Conservation (phyloP, 2,329 filamentous ascomycete genomes). For the Phyllosticta citriasiana region DNA sequence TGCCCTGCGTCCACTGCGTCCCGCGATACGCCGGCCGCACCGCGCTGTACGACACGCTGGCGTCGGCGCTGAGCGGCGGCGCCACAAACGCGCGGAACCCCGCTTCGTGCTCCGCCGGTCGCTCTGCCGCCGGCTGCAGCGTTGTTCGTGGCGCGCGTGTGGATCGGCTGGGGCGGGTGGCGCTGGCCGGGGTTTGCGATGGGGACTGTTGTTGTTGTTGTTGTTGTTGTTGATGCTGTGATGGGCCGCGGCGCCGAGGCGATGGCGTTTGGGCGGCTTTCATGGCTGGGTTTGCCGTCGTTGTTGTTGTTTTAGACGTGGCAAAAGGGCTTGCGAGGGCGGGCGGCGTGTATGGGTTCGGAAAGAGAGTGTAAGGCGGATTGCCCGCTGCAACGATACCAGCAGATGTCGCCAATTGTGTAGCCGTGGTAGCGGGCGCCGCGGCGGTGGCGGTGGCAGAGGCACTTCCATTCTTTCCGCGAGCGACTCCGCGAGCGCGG, state of each 20-base stretch:
- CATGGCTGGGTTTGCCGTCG: not conserved
- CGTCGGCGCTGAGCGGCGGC: conserved; percentile 23
- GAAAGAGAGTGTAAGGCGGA: not conserved
- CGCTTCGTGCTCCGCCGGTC: not conserved
- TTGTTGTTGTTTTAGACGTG: not conserved
- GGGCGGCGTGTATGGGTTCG: not conserved
- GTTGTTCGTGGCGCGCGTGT: not conserved
- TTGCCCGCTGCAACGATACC: not conserved
- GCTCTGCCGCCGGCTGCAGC: conserved; percentile 18
- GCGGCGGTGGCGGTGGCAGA: too few relatives aligned
- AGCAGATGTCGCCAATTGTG: too few relatives aligned
- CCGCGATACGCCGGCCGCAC: conserved; percentile 9
- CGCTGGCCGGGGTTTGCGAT: not conserved
- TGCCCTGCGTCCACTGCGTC: conserved; percentile 8
- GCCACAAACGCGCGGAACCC: conserved; percentile 12
- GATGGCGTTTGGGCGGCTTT: too few relatives aligned
- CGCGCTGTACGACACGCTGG: conserved; percentile 25
- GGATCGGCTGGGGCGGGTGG: not conserved
- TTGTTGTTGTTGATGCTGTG: not conserved
- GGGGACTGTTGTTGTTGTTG: not conserved
- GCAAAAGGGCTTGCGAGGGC: not conserved
- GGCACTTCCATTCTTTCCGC: not conserved
- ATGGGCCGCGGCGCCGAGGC: too few relatives aligned
- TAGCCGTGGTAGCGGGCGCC: too few relatives aligned
- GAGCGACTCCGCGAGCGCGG: not conserved